Evolutionary conservation across 1,284 basidiomycete genomes (phyloP), one percentile per base, ranked within the genome.

Genomic region (Athelia psychrophila): DNA sequence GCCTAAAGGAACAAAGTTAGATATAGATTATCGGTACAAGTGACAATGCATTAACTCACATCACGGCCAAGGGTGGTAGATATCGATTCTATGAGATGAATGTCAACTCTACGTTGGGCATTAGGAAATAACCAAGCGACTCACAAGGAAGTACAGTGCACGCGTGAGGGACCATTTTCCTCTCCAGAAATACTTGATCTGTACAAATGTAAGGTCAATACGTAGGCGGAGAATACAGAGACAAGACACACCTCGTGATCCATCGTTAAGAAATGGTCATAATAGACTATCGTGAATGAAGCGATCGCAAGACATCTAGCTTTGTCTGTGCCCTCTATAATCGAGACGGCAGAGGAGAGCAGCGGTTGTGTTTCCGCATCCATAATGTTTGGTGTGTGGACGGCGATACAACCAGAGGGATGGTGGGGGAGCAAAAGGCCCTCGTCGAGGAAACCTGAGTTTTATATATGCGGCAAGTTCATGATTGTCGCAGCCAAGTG

Each of bases 151-250:
- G 51, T 60, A 67, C 16, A 67, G 46, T 23, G 60, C 47, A 12
- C 59, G 57, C 6, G 65, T 59, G 18, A 60, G 33, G 2, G 54
- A 53, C 65, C 65, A 67, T 36, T 48, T 24, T 3, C 63, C 62
- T 2, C 53, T 52, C 65, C 65, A 67, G 53, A 64, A 67, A 49
- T 59, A 63, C 23, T 58, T 47, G 25, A 65, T 47, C 65, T 67
- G 25, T 13, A 27, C 44, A 27, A 30, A 30, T 13, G 22, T 46
- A 44, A 24, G 19, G 22, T 46, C n/a, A 23, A 23, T 24, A 46
- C 12, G 10, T 9, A 8, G 16, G 9, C 6, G 19, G 24, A 46
- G 4, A 23, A 22, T 27, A 46, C 24, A 23, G 19, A 24, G 22
- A 24, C 16, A 46, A 46, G 24, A n/a, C 44, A 23, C 25, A 46